A percentile compares a stretch with the other conserved stretches of the same genome.
Evolutionary conservation across 139 green algal genomes (phyloP).

Genomic region (Volvox africanus): DNA sequence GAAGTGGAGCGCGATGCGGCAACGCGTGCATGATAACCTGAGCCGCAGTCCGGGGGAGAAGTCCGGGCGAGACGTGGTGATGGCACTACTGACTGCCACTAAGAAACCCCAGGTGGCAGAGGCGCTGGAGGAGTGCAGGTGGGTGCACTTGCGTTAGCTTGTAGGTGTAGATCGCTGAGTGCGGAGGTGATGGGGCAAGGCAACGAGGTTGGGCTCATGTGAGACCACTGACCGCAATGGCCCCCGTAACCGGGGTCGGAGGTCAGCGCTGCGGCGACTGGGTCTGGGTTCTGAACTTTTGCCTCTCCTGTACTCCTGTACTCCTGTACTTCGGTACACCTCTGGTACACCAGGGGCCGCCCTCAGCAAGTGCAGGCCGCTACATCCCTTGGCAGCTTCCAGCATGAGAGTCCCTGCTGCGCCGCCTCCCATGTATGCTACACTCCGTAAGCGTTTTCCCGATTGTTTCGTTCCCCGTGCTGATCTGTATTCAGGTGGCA

Average conservation of each 20-base stretch:
- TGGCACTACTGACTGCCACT: background rate
- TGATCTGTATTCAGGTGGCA: background rate
- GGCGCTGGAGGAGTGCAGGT: constrained; percentile 24
- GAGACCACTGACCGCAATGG: too few species aligned
- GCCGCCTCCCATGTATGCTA: background rate
- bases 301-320: background rate
- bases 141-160: too few species aligned
- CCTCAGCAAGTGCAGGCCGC: background rate
- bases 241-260: background rate
- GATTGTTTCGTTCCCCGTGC: background rate
- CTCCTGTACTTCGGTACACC: background rate
- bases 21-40: background rate
- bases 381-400: background rate
- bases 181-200: background rate
- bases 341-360: background rate
- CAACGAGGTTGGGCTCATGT: too few species aligned
- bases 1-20: background rate
- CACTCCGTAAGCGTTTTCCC: too few species aligned
- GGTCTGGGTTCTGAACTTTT: background rate
- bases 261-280: background rate
- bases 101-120: background rate
- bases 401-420: background rate
- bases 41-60: background rate
- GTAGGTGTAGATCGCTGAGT: background rate
- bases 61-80: background rate